Conservation (phyloP, 345 rosid species). For the Syzygium grande region DNA sequence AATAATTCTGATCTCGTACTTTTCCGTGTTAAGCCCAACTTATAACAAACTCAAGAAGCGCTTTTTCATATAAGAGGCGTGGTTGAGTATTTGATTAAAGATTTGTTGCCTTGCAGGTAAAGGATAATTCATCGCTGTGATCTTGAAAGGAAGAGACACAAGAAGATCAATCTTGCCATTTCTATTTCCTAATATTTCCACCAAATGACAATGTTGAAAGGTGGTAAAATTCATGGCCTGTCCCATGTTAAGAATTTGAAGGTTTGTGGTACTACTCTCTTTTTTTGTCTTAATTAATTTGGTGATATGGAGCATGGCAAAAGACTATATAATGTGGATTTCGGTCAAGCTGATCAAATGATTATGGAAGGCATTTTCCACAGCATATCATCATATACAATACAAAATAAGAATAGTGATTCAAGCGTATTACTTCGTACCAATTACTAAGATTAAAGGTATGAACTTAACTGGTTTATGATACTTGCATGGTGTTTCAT, state of each 20-base stretch:
- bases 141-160: not conserved
- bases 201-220: not conserved
- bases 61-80: not conserved
- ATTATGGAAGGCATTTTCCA: not conserved
- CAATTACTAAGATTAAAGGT: too few relatives aligned
- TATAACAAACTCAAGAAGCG: accelerated
- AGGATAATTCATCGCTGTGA: not conserved
- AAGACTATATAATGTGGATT: not conserved
- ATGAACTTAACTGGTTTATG: too few relatives aligned
- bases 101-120: not conserved
- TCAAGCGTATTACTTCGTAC: not conserved
- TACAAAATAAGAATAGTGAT: not conserved
- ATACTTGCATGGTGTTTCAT: not conserved
- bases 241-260: too few relatives aligned
- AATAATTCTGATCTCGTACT: not conserved
- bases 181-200: not conserved
- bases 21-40: not conserved
- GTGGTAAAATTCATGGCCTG: not conserved
- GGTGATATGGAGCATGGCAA: not conserved
- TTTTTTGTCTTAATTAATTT: too few relatives aligned
- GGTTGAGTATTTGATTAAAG: not conserved
- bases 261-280: too few relatives aligned
- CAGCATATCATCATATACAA: not conserved
- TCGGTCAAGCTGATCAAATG: not conserved
- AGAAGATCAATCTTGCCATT: not conserved